Percentiles rank a stretch among this genome's conserved stretches.
Evolutionary conservation across 2,329 filamentous ascomycete species (phyloP).

Genomic region (Tolypocladium tropicale): DNA sequence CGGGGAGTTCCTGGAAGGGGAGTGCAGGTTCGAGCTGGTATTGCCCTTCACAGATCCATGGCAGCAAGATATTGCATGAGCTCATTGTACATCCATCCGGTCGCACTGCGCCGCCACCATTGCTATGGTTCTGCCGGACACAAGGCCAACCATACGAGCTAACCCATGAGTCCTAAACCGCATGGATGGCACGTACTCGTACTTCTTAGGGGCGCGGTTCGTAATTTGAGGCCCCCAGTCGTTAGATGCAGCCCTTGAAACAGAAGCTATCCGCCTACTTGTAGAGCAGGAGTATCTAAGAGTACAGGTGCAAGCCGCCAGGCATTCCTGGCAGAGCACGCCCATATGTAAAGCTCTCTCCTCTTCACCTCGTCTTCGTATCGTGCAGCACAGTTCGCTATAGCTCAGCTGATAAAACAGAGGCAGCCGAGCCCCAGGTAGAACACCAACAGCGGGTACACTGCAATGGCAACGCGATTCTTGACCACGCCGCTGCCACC

Average conservation of each 20-base stretch:
- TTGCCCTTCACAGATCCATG: neutral
- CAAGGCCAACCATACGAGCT: neutral
- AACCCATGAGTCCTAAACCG: neutral
- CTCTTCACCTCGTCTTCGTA: neutral
- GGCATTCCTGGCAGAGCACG: no score
- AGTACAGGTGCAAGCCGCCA: neutral
- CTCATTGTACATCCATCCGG: neutral
- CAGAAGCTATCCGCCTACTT: neutral
- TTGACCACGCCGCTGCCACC: constrained; percentile 92
- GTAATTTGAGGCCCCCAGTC: neutral
- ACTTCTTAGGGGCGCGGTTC: neutral
- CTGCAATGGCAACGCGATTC: constrained; percentile 85
- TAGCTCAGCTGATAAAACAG: constrained; percentile 81
- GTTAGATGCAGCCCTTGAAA: neutral
- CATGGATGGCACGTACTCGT: no score
- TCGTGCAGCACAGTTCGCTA: neutral
- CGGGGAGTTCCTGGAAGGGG: neutral
- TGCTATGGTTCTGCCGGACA: no score
- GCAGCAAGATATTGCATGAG: neutral
- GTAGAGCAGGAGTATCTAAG: neutral
- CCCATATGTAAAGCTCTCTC: neutral
- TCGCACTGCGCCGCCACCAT: no score
- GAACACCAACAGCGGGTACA: constrained; percentile 92
- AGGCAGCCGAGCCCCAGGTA: constrained; percentile 88
- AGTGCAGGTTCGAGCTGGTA: neutral